Evolutionary conservation across 2,329 filamentous ascomycete genomes (phyloP), one percentile per base, ranked within the genome.

Genomic region (Neofusicoccum ribis): DNA sequence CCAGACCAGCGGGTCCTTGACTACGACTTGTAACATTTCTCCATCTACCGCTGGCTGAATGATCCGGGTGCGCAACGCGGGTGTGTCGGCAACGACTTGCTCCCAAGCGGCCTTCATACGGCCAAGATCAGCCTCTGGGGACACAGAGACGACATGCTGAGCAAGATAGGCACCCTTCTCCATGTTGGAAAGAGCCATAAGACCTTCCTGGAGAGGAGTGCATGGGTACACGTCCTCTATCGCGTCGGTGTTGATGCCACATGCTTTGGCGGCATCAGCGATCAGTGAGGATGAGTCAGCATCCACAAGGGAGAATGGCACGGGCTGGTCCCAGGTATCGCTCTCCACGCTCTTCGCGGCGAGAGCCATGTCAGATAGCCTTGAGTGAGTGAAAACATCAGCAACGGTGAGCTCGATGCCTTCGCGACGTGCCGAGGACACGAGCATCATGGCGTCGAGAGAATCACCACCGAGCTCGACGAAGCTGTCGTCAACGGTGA

Each of bases 161-260:
- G 82, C 83, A 2, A 86, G 79, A 44, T 86, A 87, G 0, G 82
- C 81, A 47, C 83, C 84, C 34, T 78, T 77, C 27, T 82, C 76
- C 69, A 83, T 84, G 65, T 79, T 78, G 2, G 84, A 83, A 3
- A 86, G 71, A 0, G 84, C 82, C 76, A 87, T 81, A 1, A 87
- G 77, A 1, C 81, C 83, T 69, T 85, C 84, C 66, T 87, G 85
- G 1, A 85, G 74, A 0, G 84, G 80, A 0, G 83, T 84, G 72
- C 83, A 85, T 1, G 84, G 84, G 62, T 85, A 86, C 0, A 84
- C 72, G 65, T 87, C 84, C 34, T 27, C 8, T 14, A 37, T 9
- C 11, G 31, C 7, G 31, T 5, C 51, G 17, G 4, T n/a, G 7
- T 20, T 12, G 31, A 41, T 12, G 5, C 20, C n/a, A 3, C 15